Evolutionary conservation across 225 moss, liverwort and hornwort species (phyloP).

Genomic region (Sphagnum tenellum): DNA sequence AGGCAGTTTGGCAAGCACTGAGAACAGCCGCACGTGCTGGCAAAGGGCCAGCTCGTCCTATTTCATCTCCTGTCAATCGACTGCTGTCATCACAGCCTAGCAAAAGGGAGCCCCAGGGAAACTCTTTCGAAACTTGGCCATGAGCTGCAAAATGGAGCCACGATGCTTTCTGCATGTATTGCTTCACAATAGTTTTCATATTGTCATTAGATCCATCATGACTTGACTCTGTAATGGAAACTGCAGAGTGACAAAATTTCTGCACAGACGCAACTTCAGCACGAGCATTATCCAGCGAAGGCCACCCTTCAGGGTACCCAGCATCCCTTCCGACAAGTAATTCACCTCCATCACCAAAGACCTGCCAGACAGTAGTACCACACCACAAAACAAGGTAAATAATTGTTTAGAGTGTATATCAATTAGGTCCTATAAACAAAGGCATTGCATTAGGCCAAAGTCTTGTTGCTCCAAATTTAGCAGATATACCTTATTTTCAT

Average conservation of each 20-base stretch:
- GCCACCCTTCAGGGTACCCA: conserved; percentile 3
- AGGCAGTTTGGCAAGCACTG: conserved; percentile 28
- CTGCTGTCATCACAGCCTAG: neutral
- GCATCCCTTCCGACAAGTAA: conserved; percentile 4
- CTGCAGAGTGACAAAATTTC: neutral
- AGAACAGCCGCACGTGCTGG: conserved; percentile 14
- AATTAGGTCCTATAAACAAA: too few relatives aligned
- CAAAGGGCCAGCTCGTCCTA: conserved; percentile 6
- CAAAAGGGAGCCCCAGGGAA: conserved; percentile 22
- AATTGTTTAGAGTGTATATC: too few relatives aligned
- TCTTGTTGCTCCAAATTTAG: too few relatives aligned
- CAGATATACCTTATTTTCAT: too few relatives aligned
- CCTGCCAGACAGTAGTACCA: too few relatives aligned
- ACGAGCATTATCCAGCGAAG: neutral
- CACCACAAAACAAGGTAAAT: too few relatives aligned
- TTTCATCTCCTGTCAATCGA: conserved; percentile 12
- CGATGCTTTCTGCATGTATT: conserved; percentile 14
- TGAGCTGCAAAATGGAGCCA: conserved; percentile 25
- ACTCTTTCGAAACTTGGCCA: conserved; percentile 18
- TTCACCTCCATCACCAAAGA: neutral
- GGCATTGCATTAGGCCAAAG: too few relatives aligned
- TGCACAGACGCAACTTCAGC: conserved; percentile 2
- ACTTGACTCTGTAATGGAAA: conserved; percentile 3
- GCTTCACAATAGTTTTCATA: conserved; percentile 4
- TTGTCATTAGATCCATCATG: neutral